These are phyloP conservation scores for Suillus discolor DNA, from an alignment of 768 basidiomycete genomes.

Conservation along the genomic window DNA sequence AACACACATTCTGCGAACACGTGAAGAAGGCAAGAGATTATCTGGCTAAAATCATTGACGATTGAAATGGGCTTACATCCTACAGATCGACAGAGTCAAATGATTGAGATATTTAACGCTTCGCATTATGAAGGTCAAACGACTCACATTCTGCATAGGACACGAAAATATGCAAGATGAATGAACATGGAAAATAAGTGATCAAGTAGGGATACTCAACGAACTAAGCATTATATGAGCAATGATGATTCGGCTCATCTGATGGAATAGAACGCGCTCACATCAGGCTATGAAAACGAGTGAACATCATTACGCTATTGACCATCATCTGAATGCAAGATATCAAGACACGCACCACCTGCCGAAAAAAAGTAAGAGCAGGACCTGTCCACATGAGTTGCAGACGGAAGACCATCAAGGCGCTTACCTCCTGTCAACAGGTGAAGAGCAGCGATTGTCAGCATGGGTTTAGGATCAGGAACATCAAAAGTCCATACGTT, in stretches of 20 bases:
- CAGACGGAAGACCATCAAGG: no score
- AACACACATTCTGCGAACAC: not conserved
- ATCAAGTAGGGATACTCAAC: not conserved
- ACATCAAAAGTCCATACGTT: no score
- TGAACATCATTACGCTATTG: not conserved
- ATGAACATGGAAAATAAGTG: not conserved
- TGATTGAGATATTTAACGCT: not conserved
- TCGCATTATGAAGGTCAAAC: not conserved
- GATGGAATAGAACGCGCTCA: not conserved
- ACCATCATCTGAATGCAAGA: not conserved
- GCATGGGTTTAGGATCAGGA: no score
- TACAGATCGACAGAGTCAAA: not conserved
- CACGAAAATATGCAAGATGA: not conserved
- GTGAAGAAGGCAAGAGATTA: not conserved
- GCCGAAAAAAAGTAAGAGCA: not conserved
- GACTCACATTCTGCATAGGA: not conserved
- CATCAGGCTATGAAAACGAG: not conserved
- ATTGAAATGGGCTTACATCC: not conserved
- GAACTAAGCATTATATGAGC: not conserved
- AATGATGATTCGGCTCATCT: not conserved
- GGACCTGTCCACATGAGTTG: not conserved
- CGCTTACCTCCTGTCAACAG: no score
- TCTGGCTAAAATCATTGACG: not conserved
- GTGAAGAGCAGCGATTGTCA: no score
- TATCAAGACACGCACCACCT: not conserved